phyloP scores from a whole-genome alignment of 169 alveolate species.

The Perkinsus marinus region DNA sequence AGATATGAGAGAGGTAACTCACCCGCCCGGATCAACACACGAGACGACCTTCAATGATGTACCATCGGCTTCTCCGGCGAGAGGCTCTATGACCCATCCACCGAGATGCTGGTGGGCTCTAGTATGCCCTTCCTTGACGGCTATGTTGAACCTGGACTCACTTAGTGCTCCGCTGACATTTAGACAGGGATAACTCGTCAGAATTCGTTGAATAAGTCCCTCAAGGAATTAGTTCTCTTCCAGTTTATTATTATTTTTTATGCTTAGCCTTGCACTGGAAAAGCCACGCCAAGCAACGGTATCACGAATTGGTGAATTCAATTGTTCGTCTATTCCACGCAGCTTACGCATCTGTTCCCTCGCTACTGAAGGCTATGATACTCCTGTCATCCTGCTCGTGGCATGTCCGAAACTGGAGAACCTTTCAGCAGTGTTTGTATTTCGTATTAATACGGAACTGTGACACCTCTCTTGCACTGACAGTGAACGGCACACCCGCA shows the following conservation, averaged over 20 bases:
- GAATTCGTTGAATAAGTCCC: too few species aligned
- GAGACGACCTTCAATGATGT: background rate
- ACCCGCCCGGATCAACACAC: background rate
- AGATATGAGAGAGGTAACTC: background rate
- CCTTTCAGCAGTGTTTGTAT: background rate
- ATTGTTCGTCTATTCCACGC: background rate
- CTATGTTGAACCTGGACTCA: background rate
- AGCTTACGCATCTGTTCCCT: background rate
- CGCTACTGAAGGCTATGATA: background rate
- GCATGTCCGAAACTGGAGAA: background rate
- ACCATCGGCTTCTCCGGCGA: background rate
- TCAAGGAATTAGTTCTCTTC: too few species aligned
- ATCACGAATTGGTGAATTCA: too few species aligned
- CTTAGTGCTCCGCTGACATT: too few species aligned
- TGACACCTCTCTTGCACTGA: background rate
- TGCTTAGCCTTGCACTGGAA: too few species aligned
- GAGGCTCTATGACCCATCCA: background rate
- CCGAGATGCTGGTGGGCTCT: background rate
- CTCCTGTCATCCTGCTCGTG: background rate
- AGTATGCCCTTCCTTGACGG: background rate
- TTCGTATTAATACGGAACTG: background rate
- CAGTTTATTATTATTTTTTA: too few species aligned
- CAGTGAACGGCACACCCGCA: background rate
- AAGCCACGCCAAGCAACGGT: too few species aligned
- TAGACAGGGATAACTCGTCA: too few species aligned